Conservation (phyloP, 2,329 filamentous ascomycete genomes). For the Neonectria coccinea region DNA sequence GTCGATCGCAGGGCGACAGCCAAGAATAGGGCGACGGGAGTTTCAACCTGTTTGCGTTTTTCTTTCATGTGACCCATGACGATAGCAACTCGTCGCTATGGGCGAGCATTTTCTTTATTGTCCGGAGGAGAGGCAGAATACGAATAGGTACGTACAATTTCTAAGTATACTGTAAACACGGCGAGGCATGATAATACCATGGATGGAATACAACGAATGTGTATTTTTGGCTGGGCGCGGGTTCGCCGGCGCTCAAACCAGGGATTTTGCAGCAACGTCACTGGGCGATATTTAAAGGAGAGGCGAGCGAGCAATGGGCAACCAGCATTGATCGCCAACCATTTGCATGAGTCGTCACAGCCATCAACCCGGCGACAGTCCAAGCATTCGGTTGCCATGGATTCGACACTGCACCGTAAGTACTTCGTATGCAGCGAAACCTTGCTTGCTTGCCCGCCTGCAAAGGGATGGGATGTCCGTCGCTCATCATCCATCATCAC, state of each 20-base stretch:
- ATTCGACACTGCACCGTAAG: conserved; percentile 1
- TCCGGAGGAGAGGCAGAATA: neutral
- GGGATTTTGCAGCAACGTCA: conserved; percentile 11
- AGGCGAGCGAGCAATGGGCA: conserved; percentile 6
- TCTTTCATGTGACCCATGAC: conserved; percentile 22
- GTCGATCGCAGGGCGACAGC: conserved; percentile 15
- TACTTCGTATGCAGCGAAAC: no score
- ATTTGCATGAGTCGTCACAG: neutral
- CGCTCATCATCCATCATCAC: neutral
- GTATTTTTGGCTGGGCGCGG: neutral
- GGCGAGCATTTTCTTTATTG: conserved; percentile 14
- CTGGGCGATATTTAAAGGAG: conserved; percentile 5
- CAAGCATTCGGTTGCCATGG: conserved; percentile 11
- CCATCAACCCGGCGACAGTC: conserved; percentile 2
- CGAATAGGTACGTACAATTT: neutral
- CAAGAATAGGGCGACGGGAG: conserved; percentile 20
- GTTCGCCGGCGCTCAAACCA: conserved; percentile 1
- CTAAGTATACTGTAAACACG: conserved; percentile 19
- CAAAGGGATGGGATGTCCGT: conserved; percentile 9
- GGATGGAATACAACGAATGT: neutral
- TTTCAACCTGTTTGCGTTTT: conserved; percentile 17
- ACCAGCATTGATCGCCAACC: conserved; percentile 5
- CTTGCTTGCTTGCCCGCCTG: neutral
- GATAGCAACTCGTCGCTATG: neutral
- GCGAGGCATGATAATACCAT: neutral